Conservation (phyloP, 305 asterid genomes). For the Fraxinus sp. region DNA sequence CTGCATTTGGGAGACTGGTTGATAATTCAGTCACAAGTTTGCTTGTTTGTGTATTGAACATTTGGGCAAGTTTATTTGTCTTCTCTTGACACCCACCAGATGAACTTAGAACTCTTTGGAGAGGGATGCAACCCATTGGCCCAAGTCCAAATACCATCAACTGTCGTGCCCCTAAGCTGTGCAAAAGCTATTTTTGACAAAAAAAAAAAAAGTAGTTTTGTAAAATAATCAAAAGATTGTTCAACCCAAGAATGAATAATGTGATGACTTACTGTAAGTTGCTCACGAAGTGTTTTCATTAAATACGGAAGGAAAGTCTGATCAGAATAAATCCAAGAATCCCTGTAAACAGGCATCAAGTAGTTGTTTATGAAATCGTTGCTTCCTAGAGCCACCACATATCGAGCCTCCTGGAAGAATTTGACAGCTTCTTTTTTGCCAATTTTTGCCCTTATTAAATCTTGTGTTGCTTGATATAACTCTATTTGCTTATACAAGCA, state of each 20-base stretch:
- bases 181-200: constrained; percentile 45
- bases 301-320: constrained; percentile 52
- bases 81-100: constrained; percentile 68
- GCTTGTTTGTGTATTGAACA: constrained; percentile 51
- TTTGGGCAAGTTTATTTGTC: constrained; percentile 65
- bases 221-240: not conserved
- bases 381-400: constrained; percentile 84
- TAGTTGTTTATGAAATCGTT: constrained; percentile 91
- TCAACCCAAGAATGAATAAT: not conserved
- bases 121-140: constrained; percentile 95
- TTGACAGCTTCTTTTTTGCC: constrained; percentile 46
- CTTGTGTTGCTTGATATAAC: constrained; percentile 68
- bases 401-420: constrained; percentile 60
- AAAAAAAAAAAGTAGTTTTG: not conserved
- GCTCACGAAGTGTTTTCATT: constrained; percentile 49
- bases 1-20: constrained; percentile 57
- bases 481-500: constrained; percentile 72
- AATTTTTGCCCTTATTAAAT: constrained; percentile 48
- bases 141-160: constrained; percentile 84
- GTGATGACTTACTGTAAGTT: constrained; percentile 46
- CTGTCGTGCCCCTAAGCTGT: constrained; percentile 62
- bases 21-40: constrained; percentile 43
- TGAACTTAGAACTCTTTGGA: constrained; percentile 68
- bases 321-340: constrained; percentile 69
- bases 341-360: constrained; percentile 75